A percentile compares a stretch with the other conserved stretches of the same genome.
These are phyloP conservation scores for Mimosa pudica DNA, from an alignment of 306 rosid genomes.

Conservation along the genomic window DNA sequence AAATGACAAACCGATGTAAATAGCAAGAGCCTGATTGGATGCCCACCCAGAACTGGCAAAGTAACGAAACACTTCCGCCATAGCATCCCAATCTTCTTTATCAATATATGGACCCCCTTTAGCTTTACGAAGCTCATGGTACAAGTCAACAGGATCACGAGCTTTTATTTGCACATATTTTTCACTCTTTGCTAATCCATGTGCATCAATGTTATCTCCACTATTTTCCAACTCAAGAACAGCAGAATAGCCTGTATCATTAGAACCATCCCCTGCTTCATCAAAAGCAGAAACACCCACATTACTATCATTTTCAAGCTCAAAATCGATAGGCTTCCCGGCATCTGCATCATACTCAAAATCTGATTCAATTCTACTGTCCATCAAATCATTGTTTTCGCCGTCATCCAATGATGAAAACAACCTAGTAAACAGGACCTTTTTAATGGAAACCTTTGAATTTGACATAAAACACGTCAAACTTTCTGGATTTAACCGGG, in stretches of 20 bases:
- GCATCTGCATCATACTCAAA: constrained; percentile 54
- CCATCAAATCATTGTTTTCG: constrained; percentile 31
- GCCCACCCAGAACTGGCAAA: constrained; percentile 84
- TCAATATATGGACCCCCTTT: constrained; percentile 42
- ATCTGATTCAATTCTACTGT: constrained; percentile 24
- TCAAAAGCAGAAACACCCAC: constrained; percentile 22
- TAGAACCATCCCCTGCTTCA: constrained; percentile 36
- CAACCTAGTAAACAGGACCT: constrained; percentile 30
- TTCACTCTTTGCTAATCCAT: constrained; percentile 33
- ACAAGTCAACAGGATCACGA: constrained; percentile 62
- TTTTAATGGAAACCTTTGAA: constrained; percentile 30
- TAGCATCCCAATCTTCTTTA: constrained; percentile 46
- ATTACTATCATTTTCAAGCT: constrained; percentile 35
- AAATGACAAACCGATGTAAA: constrained; percentile 86
- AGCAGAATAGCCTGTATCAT: constrained; percentile 34
- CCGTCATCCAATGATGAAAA: constrained; percentile 45
- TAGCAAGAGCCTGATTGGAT: constrained; percentile 83
- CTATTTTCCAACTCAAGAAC: constrained; percentile 39
- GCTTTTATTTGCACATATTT: constrained; percentile 44
- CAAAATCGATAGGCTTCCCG: constrained; percentile 44
- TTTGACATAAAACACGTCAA: constrained; percentile 19
- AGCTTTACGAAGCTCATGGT: constrained; percentile 46
- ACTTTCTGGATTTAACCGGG: constrained; percentile 35
- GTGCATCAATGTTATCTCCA: constrained; percentile 13
- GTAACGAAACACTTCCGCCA: constrained; percentile 42